Evolutionary conservation across 257 asterid species (phyloP).

Genomic region (Nicotiana attenuata): DNA sequence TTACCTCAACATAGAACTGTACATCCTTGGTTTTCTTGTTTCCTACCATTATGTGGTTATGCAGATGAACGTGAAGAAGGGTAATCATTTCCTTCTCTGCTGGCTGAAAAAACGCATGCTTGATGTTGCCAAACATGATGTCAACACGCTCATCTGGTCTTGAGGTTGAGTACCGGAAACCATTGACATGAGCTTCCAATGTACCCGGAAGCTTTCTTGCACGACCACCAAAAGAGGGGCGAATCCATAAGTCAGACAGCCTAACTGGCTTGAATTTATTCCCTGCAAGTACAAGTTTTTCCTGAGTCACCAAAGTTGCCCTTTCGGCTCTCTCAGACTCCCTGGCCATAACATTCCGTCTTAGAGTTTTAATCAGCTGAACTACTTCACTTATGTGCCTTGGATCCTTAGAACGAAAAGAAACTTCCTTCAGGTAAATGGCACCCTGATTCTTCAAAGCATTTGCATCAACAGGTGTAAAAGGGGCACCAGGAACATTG

Average conservation of each 20-base stretch:
- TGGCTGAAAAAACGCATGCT: conserved; percentile 30
- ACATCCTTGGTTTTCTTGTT: conserved; percentile 36
- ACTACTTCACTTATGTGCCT: conserved; percentile 28
- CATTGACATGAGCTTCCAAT: conserved; percentile 25
- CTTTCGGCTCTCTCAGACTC: conserved; percentile 25
- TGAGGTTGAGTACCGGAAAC: conserved; percentile 25
- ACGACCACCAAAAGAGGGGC: conserved; percentile 29
- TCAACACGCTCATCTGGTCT: conserved; percentile 25
- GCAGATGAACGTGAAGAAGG: conserved; percentile 28
- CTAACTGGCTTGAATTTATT: conserved; percentile 23
- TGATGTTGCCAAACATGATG: conserved; percentile 25
- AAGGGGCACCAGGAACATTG: conserved; percentile 27
- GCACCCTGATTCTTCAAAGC: conserved; percentile 18
- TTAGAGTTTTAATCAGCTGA: conserved; percentile 18
- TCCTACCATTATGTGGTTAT: conserved; percentile 34
- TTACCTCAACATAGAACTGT: conserved; percentile 33
- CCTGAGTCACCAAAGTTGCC: conserved; percentile 23
- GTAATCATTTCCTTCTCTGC: conserved; percentile 33
- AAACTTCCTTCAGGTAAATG: conserved; percentile 23
- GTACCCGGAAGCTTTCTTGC: conserved; percentile 25
- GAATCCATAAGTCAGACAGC: conserved; percentile 15
- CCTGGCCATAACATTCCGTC: conserved; percentile 18
- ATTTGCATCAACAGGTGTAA: conserved; percentile 18
- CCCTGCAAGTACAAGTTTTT: conserved; percentile 25
- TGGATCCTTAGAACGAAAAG: conserved; percentile 26